A percentile compares a stretch with the other conserved stretches of the same genome.
phyloP scores from a whole-genome alignment of 2,329 filamentous ascomycete species.

The Penicillium griseofulvum region DNA sequence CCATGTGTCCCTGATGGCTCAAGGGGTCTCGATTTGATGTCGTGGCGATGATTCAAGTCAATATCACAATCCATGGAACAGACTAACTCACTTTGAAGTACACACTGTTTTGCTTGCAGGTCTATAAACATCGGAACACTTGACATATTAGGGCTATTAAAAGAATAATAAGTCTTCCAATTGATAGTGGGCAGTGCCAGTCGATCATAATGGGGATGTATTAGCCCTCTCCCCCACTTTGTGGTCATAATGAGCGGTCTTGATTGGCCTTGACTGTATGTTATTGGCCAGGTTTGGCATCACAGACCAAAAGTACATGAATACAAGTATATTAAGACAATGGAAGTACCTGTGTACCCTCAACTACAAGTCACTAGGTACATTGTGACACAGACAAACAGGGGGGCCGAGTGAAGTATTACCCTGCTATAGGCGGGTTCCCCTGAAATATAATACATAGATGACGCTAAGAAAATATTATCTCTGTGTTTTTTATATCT shows the following conservation, averaged over 20 bases:
- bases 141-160: not conserved
- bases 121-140: not conserved
- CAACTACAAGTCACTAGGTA: not conserved
- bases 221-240: slow-evolving; percentile 1
- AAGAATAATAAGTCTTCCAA: not conserved
- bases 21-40: not conserved
- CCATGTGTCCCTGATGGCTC: not conserved
- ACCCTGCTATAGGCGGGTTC: not conserved
- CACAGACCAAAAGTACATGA: not conserved
- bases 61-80: not conserved
- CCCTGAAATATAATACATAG: not conserved
- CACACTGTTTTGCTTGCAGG: not conserved
- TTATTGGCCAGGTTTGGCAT: slow-evolving; percentile 1
- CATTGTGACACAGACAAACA: slow-evolving; percentile 13
- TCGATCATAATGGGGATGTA: not conserved
- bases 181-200: not conserved
- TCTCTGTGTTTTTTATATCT: not conserved
- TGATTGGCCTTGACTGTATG: not conserved
- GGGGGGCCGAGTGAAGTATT: not conserved
- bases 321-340: not conserved
- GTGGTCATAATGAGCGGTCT: not conserved
- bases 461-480: not conserved
- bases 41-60: not conserved
- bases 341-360: not conserved
- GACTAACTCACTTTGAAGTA: not conserved